Conservation (phyloP, 192 early-diverging fungal genomes). For the Paraglomus occultum region DNA sequence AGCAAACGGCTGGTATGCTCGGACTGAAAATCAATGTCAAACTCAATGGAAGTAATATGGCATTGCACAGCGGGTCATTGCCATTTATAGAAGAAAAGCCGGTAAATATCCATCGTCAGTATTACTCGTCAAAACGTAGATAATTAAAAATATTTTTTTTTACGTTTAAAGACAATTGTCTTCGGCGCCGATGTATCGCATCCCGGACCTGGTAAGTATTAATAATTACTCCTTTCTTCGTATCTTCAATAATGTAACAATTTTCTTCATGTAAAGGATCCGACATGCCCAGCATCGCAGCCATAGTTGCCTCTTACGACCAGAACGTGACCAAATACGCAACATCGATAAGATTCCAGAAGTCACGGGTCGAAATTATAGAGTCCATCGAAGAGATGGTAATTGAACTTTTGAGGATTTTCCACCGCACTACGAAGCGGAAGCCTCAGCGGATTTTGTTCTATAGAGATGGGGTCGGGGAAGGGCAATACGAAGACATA, state of each 20-base stretch:
- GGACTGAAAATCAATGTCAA: constrained; percentile 85
- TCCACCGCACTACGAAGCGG: constrained; percentile 56
- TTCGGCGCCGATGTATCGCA: constrained; percentile 94
- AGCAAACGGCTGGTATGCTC: constrained; percentile 87
- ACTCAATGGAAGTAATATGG: constrained; percentile 83
- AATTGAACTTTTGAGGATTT: constrained; percentile 62
- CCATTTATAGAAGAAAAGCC: constrained; percentile 63
- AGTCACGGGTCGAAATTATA: constrained; percentile 65
- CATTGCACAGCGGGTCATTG: constrained; percentile 52
- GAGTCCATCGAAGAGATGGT: constrained; percentile 56
- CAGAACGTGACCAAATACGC: constrained; percentile 53
- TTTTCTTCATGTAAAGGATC: constrained; percentile 12
- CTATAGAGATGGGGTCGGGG: constrained; percentile 87
- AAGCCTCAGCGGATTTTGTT: constrained; percentile 74
- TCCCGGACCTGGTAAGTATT: constrained; percentile 59
- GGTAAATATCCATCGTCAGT: background rate
- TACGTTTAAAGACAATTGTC: constrained; percentile 62
- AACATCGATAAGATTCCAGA: constrained; percentile 55
- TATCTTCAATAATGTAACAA: background rate
- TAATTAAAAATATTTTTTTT: background rate
- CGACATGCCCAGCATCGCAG: constrained; percentile 25
- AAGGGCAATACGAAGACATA: constrained; percentile 55
- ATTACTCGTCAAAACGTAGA: background rate
- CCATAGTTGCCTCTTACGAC: constrained; percentile 49
- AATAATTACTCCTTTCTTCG: background rate